phyloP scores from a whole-genome alignment of 2,329 filamentous ascomycete species.

The Phaeosphaeria sp. region DNA sequence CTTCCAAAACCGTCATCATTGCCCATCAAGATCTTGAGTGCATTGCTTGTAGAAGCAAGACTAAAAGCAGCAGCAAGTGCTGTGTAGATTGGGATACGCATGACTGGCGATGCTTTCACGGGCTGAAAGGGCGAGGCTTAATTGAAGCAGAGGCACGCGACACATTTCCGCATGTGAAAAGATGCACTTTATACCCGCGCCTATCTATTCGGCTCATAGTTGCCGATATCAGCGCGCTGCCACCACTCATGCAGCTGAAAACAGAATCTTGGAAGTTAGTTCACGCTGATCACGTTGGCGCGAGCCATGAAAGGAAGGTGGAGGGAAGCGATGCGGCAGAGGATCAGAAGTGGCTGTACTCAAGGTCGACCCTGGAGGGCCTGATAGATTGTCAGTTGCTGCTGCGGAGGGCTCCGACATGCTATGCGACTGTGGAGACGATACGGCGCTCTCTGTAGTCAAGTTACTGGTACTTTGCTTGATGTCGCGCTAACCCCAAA shows the following conservation, averaged over 20 bases:
- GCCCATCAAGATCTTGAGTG: conserved; percentile 45
- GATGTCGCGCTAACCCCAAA: neutral
- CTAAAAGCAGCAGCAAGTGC: conserved; percentile 24
- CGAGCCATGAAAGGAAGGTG: neutral
- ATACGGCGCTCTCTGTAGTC: too few species aligned
- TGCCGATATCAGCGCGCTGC: neutral
- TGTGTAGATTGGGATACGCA: conserved; percentile 22
- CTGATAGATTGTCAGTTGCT: neutral
- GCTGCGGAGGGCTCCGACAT: neutral
- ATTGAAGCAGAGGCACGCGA: neutral
- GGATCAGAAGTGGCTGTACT: neutral
- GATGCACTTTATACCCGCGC: neutral
- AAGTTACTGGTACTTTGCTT: too few species aligned
- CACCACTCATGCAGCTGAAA: neutral
- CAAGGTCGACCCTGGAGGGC: neutral
- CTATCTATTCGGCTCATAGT: neutral
- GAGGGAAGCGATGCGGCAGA: neutral
- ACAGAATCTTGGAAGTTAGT: neutral
- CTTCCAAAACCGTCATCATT: conserved; percentile 51
- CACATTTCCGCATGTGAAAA: neutral
- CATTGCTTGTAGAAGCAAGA: conserved; percentile 20
- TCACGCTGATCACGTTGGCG: neutral
- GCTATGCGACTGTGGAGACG: neutral
- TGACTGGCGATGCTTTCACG: neutral
- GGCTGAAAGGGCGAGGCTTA: neutral